Base-by-base conservation (phyloP, 2,329 filamentous ascomycete species). In the Cytospora piceicola region DNA sequence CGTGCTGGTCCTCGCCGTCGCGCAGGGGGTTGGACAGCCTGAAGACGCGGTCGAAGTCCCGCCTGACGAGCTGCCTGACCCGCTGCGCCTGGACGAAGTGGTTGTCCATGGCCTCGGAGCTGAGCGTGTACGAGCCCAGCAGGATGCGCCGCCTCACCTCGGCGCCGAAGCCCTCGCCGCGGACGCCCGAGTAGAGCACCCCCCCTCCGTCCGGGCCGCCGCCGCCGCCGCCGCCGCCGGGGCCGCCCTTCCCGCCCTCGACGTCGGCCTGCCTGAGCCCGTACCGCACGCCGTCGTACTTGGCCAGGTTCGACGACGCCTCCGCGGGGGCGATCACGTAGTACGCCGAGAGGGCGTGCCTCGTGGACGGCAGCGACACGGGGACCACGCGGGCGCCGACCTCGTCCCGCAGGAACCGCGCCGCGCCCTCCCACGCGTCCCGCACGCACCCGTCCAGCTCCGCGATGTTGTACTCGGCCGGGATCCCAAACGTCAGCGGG, bases 281-380 rank as follows among this genome's bases (percentile, higher is more conserved):
- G 77, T 96, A 99, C 14, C 95, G 90, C n/a, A 98, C 88, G 24
- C 95, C 95, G 72, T 99, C 96, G 76, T 97, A 99, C 76, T 96
- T 97, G 65, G 95, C 92, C 2, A 99, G 86, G 73, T 99, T 99
- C 20, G 94, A 98, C 1, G 93, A 93, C 4, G 95, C 95, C 78
- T 99, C 95, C 20, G 95, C 94, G 0, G 95, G 93, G 0, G 95
- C 96, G 64, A 99, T 88, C 64, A 99, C 86, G 77, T 99, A 99
- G 80, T 99, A 99, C 39, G 95, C 91, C 24, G 93, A 92, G 0
- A 99, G 85, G 0, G 95, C 94, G 70, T 92, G 89, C 68, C 88
- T 90, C 1, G 94, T 99, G 0, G 89, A 87, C 0, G 94, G 94
- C 5, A 99, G 83, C 2, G 90, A 92, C 20, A 98, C 85, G 1